Evolutionary conservation across 768 basidiomycete species (phyloP), one percentile per base, ranked within the genome.

Genomic region (Tubosaeta sp.): DNA sequence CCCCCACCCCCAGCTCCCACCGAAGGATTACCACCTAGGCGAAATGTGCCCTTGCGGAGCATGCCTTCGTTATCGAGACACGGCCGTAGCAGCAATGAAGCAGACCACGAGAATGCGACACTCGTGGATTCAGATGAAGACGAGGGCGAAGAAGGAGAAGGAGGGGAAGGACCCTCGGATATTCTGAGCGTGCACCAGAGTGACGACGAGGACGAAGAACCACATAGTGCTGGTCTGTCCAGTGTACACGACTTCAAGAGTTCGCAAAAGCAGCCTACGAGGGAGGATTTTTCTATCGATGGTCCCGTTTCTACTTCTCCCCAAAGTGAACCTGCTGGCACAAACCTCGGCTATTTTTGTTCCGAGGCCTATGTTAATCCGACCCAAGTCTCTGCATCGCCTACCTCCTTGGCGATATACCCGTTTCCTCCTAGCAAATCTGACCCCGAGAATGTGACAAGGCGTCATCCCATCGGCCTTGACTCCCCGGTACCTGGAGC

Each of bases 31-130:
- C 46, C 50, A 1, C 58, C 61, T 27, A 59, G 59, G 39, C 50
- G 55, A 44, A 55, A 51, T 41, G 49, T 65, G 42, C 72, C 76
- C 12, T 64, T 83, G 56, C 71, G 74, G 43, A 79, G 71, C 53
- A 79, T 84, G 70, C 85, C 85, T 31, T 81, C 77, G 26, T 62
- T 84, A 44, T 72, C 74, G 16, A 70, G 74, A 60, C 62, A 70
- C 27, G 75, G 75, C 42, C 52, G 16, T 19, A 59, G 58, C 47
- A 55, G 65, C 26, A 17, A 48, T 27, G 70, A 67, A 55, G 46
- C 52, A 8, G 59, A 68, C 38, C 60, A 58, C 46, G 66, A 64
- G 29, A 50, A 52, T 19, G 54, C 48, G 43, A 59, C 47, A 3
- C 46, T 58, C 12, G 61, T 42, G n/a, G 66, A 64, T 25, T 69